A percentile compares a stretch with the other conserved stretches of the same genome.
Evolutionary conservation across 1,284 basidiomycete species (phyloP).

Genomic region (Marasmius fiardii): DNA sequence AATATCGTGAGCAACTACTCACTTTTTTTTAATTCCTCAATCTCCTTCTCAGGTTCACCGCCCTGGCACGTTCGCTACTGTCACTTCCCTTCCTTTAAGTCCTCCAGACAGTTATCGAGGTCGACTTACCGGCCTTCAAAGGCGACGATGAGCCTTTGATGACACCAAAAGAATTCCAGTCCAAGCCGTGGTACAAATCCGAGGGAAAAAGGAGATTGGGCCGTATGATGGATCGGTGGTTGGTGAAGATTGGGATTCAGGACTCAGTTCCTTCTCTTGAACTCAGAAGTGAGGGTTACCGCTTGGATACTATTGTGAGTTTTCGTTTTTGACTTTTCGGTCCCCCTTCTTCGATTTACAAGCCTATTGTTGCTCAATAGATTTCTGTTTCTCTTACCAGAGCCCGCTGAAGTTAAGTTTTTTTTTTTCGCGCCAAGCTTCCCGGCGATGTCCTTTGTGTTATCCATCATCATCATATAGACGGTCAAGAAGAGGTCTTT

Average conservation of each 20-base stretch:
- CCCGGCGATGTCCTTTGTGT: no score
- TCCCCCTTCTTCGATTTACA: slow-evolving; percentile 19
- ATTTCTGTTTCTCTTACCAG: no score
- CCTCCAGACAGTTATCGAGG: no score
- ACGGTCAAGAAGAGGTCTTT: slow-evolving; percentile 35
- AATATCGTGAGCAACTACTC: no score
- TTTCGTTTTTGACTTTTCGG: background rate
- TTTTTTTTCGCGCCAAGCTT: no score
- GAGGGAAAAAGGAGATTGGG: slow-evolving; percentile 22
- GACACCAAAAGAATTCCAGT: slow-evolving; percentile 23
- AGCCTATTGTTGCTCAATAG: no score
- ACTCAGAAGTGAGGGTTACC: slow-evolving; percentile 28
- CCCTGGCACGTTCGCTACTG: no score
- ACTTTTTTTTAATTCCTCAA: no score
- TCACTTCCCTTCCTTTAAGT: no score
- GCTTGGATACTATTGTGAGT: slow-evolving; percentile 28
- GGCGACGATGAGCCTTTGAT: background rate
- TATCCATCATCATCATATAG: no score
- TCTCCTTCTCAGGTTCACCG: no score
- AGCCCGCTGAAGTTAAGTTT: no score
- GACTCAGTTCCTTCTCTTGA: slow-evolving; percentile 29
- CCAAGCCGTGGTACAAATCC: slow-evolving; percentile 42
- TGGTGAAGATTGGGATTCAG: slow-evolving; percentile 29
- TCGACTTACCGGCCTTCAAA: slow-evolving; percentile 18
- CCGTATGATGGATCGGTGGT: slow-evolving; percentile 15